Percentiles rank a stretch among this genome's conserved stretches.
Conservation (phyloP, 2,329 filamentous ascomycete genomes). For the Coniochaeta prunicola region DNA sequence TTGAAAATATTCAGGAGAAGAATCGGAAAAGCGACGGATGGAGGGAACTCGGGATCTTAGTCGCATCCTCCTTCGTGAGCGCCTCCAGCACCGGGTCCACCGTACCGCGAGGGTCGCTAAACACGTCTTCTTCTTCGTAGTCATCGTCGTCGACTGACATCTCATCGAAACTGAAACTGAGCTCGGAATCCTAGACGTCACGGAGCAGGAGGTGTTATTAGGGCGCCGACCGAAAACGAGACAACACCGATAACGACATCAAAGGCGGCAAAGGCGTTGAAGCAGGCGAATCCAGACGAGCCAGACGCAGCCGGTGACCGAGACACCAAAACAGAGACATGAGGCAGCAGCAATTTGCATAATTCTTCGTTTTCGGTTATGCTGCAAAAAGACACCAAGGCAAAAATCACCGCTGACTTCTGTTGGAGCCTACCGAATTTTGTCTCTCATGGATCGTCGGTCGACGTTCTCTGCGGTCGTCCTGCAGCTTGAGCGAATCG, state of each 20-base stretch:
- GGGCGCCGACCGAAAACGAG: not conserved
- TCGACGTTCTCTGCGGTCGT: slow-evolving; percentile 55
- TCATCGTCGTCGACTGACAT: not conserved
- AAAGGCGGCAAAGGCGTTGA: not conserved
- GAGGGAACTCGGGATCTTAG: not conserved
- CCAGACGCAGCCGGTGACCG: slow-evolving; percentile 4
- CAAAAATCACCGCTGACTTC: slow-evolving; percentile 39
- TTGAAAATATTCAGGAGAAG: not conserved
- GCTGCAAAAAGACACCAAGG: slow-evolving; percentile 9
- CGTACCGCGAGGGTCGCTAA: not conserved
- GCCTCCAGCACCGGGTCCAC: not conserved
- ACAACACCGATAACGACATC: not conserved
- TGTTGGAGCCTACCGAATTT: slow-evolving; percentile 47
- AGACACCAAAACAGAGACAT: slow-evolving; percentile 2
- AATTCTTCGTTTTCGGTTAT: not conserved
- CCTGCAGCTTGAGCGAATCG: slow-evolving; percentile 84
- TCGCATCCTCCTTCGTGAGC: not conserved
- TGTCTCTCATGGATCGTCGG: slow-evolving; percentile 51
- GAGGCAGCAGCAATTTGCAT: slow-evolving; percentile 1
- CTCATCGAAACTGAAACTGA: not conserved
- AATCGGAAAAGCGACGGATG: not conserved
- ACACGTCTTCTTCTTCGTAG: not conserved
- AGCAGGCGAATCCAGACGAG: slow-evolving; percentile 1
- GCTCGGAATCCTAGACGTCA: not conserved
- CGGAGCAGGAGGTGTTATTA: not conserved